These are phyloP conservation scores for Tympanopsis confertula DNA, from an alignment of 2,329 filamentous ascomycete species.

Conservation along the genomic window DNA sequence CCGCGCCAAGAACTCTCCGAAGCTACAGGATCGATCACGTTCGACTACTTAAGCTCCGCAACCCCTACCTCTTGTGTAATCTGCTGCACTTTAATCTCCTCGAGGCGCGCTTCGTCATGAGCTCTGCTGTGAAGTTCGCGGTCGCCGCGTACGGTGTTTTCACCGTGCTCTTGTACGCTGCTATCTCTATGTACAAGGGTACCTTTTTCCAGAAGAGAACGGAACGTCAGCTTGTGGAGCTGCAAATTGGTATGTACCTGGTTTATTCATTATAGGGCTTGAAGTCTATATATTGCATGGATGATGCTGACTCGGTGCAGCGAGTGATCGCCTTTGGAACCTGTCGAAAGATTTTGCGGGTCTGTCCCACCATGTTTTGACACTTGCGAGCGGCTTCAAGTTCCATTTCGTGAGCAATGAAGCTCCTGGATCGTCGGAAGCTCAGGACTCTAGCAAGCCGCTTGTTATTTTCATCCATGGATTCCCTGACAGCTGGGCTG, in stretches of 20 bases:
- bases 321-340: constrained; percentile 39
- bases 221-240: constrained; percentile 24
- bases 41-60: no score
- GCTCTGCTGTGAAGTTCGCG: no score
- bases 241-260: constrained; percentile 21
- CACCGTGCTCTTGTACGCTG: neutral
- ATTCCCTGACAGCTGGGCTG: constrained; percentile 43
- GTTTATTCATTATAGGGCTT: constrained; percentile 1
- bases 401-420: constrained; percentile 23
- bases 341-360: constrained; percentile 30
- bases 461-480: constrained; percentile 44
- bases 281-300: constrained; percentile 2
- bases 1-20: no score
- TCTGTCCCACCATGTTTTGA: constrained; percentile 37
- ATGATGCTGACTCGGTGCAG: constrained; percentile 15
- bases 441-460: constrained; percentile 12
- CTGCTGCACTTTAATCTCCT: no score
- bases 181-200: constrained; percentile 15
- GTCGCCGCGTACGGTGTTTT: neutral
- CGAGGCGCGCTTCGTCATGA: no score
- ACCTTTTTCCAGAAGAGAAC: constrained; percentile 20
- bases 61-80: no score
- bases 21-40: no score
- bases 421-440: constrained; percentile 25
- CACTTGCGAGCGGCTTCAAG: constrained; percentile 30